Percentiles rank a stretch among this genome's conserved stretches.
These are phyloP conservation scores for Phanerochaete carnosa DNA, from an alignment of 768 basidiomycete species.

Conservation along the genomic window DNA sequence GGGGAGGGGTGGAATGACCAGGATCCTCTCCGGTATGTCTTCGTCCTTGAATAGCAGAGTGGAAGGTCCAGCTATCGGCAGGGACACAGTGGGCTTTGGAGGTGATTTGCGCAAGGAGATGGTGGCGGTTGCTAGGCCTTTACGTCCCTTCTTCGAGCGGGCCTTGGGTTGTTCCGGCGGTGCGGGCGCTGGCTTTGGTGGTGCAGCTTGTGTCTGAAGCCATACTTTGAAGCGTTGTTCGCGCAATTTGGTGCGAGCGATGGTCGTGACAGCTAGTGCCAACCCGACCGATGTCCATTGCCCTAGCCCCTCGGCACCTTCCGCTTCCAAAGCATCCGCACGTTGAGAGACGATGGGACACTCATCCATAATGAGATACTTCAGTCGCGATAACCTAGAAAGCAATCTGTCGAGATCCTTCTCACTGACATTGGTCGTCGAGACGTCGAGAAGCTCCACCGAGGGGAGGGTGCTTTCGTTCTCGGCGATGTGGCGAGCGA, in stretches of 20 bases:
- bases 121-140: conserved; percentile 62
- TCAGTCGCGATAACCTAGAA: conserved; percentile 45
- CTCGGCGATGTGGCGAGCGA: conserved; percentile 34
- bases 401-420: conserved; percentile 54
- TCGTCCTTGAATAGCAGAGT: conserved; percentile 15
- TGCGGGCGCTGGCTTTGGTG: background rate
- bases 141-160: conserved; percentile 28
- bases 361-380: conserved; percentile 69
- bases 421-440: conserved; percentile 59
- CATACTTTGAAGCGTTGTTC: conserved; percentile 60
- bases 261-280: conserved; percentile 56
- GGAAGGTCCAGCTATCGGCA: background rate
- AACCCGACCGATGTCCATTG: conserved; percentile 63
- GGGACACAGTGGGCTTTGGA: background rate
- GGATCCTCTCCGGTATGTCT: conserved; percentile 33
- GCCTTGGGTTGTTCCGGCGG: background rate
- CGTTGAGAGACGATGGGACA: conserved; percentile 36
- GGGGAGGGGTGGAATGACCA: conserved; percentile 55
- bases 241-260: conserved; percentile 57
- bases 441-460: conserved; percentile 70
- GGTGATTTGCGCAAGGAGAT: conserved; percentile 44
- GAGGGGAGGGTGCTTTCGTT: conserved; percentile 35
- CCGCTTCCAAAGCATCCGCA: conserved; percentile 36
- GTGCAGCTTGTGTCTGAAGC: conserved; percentile 32
- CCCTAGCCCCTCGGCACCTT: conserved; percentile 42